Evolutionary conservation across 2,329 filamentous ascomycete species (phyloP), one percentile per base, ranked within the genome.

Genomic region (Xylaria sp.): DNA sequence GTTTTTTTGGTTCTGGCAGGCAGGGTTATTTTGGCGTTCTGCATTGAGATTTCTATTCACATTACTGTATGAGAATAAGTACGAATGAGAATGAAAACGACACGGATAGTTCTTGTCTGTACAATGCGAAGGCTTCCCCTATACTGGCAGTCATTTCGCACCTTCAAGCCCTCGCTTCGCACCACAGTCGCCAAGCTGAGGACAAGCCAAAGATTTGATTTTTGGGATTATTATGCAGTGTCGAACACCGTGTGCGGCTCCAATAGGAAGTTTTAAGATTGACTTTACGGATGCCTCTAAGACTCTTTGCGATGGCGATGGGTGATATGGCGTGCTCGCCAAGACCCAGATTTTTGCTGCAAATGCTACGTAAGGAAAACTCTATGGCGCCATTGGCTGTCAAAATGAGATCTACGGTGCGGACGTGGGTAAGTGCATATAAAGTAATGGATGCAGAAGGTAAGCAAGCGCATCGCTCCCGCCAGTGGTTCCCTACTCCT

Each of bases 251-350:
- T 53, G 48, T 66, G 67, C 46, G 40, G 67, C 59, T 63, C 54
- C 17, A 69, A 44, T 38, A 38, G 46, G 28, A 63, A 63, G 56
- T 20, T 57, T 57, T 23, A 36, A 51, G 5, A 61, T 56, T 59
- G 38, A 49, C 38, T 44, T 42, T 40, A 33, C 31, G 36, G 36
- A 26, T 49, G 38, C 54, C n/a, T 53, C 6, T 48, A 23, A 62
- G 28, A 58, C 23, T 51, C 59, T 59, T 69, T 36, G 46, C 53
- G 66, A 69, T 67, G 60, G 40, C 17, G 68, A 68, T 56, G 68
- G 61, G 59, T 70, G 71, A 60, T 66, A 76, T 76, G 71, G 72
- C 74, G 74, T 75, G 74, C 74, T 68, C 66, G 74, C 74, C 74
- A 76, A 76, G 74, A 68, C 69, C 65, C 65, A 57, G 64, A 10